These are phyloP conservation scores for Diutina pseudorugosa DNA, from an alignment of 1,139 yeast genomes.

Conservation along the genomic window DNA sequence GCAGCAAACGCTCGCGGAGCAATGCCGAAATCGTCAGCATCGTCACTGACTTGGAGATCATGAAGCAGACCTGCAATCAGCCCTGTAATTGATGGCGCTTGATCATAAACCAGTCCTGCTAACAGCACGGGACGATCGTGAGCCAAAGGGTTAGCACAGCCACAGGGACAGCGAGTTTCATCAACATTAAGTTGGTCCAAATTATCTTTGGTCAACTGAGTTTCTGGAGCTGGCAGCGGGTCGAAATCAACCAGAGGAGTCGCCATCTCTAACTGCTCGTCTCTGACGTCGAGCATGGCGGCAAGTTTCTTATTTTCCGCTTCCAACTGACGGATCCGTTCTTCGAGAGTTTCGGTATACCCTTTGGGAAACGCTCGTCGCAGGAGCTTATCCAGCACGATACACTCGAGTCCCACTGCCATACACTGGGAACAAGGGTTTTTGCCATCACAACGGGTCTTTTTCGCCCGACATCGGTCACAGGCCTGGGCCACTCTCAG, in stretches of 20 bases:
- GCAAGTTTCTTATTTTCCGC: constrained; percentile 27
- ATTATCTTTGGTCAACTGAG: neutral
- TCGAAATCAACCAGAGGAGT: neutral
- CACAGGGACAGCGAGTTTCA: neutral
- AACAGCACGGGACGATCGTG: constrained; percentile 1
- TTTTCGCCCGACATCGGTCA: constrained; percentile 75
- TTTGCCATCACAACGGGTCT: constrained; percentile 62
- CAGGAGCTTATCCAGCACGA: constrained; percentile 32
- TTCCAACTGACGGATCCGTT: constrained; percentile 32
- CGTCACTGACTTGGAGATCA: neutral
- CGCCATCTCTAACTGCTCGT: constrained; percentile 39
- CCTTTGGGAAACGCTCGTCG: constrained; percentile 36
- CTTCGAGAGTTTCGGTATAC: constrained; percentile 35
- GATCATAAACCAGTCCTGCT: neutral
- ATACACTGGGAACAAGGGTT: constrained; percentile 38
- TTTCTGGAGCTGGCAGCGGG: neutral
- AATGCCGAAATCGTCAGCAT: constrained; percentile 19
- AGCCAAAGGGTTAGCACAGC: neutral
- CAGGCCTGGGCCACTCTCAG: constrained; percentile 70
- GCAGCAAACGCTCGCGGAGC: constrained; percentile 74
- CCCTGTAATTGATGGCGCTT: neutral
- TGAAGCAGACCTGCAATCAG: neutral
- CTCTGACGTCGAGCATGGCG: constrained; percentile 45
- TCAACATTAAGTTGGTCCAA: neutral
- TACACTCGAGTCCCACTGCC: constrained; percentile 31